Base-by-base conservation (phyloP, 345 rosid species). In the Pelargonium nanum region DNA sequence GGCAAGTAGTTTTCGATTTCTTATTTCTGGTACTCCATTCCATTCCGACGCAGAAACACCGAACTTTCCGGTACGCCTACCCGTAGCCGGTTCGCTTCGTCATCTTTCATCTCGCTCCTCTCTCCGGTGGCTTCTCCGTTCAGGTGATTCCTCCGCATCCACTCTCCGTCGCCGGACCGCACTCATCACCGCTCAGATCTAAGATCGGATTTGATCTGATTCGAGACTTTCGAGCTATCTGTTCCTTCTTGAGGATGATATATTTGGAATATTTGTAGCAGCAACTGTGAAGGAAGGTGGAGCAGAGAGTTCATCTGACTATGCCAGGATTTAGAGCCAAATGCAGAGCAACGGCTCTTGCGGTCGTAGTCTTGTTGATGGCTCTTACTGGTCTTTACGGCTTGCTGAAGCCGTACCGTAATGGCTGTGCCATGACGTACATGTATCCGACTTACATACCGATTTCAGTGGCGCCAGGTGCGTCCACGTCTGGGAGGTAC, bases 381-480 rank as follows among this genome's bases (percentile, higher is more conserved):
- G 83, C 79, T 55, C 20, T 89, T 57, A 68, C 74, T 8, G 85
- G 85, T 63, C 59, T 85, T 68, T 85, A 78, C 65, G 87, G 82
- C 61, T 68, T 87, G 65, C 34, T 81, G 32, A 84, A 83, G 77
- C 99, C 97, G n/a, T 61, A 84, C 62, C 77, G 86, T 4, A 87
- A 85, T 74, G 96, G 97, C 19, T 93, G 99, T 59, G 61, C 72
- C 3, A 93, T 93, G 99, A 93, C 99, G 6, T 93, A 85, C 62
- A 89, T 93, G 99, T 87, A 93, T 82, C 99, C 99, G 0, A 93
- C 96, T 0, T 93, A 93, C 58, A 80, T 93, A 65, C 97, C 97
- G 0, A 84, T 93, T 62, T 78, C 94, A 6, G 65, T 76, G 5
- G 62, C 63, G 26, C 79, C 68, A 17, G 74, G 63, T 57, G 71